Evolutionary conservation across 176 grass and related monocot species (phyloP).

Genomic region (Zoysia japonica): DNA sequence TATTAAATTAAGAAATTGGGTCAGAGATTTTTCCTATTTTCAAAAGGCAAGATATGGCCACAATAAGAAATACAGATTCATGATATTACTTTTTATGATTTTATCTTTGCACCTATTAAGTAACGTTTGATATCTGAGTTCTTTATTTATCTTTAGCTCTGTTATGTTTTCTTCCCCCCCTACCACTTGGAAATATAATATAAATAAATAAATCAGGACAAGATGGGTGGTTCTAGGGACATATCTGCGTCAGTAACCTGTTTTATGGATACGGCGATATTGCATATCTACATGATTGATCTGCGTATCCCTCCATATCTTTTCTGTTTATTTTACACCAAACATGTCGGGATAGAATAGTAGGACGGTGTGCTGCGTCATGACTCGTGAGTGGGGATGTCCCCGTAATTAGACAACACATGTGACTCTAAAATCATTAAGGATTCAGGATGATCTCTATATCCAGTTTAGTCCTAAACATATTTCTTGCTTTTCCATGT

Average conservation of each 20-base stretch:
- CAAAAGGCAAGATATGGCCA: background rate
- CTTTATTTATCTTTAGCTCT: conserved; percentile 20
- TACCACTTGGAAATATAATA: conserved; percentile 30
- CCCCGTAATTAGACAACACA: conserved; percentile 38
- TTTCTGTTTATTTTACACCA: conserved; percentile 23
- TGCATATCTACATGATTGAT: conserved; percentile 38
- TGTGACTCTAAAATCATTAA: conserved; percentile 37
- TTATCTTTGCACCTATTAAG: background rate
- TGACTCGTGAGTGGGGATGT: background rate
- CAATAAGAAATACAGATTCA: background rate
- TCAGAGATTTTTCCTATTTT: background rate
- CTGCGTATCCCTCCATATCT: conserved; percentile 48
- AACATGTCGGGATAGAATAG: conserved; percentile 26
- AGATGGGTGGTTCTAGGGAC: conserved; percentile 24
- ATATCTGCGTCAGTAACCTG: conserved; percentile 31
- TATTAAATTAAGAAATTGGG: conserved; percentile 1
- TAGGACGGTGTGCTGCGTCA: conserved; percentile 21
- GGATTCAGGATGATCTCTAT: conserved; percentile 35
- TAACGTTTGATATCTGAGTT: background rate
- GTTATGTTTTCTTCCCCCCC: background rate
- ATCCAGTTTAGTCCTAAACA: conserved; percentile 20
- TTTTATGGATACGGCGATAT: conserved; percentile 34
- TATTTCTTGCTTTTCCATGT: background rate
- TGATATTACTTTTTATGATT: background rate
- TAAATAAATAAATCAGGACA: background rate